These are phyloP conservation scores for Bacidia gigantensis DNA, from an alignment of 495 filamentous ascomycete genomes.

Conservation along the genomic window DNA sequence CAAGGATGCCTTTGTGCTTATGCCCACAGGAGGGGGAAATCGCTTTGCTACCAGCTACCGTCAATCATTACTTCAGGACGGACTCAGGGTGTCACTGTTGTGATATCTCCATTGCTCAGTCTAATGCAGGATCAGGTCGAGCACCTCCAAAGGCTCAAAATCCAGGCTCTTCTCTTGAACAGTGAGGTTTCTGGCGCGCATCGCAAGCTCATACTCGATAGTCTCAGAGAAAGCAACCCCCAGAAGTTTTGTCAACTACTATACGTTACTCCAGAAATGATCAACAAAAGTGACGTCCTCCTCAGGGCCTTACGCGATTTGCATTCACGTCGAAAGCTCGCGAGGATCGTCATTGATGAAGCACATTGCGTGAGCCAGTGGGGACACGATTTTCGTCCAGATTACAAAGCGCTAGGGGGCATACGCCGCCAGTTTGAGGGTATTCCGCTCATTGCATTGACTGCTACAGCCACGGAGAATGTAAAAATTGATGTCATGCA, in stretches of 20 bases:
- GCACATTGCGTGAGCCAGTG: constrained; percentile 98
- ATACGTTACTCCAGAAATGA: constrained; percentile 95
- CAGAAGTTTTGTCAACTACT: constrained; percentile 67
- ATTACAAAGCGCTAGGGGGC: constrained; percentile 76
- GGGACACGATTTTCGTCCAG: constrained; percentile 96
- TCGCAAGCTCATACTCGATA: constrained; percentile 43
- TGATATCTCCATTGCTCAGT: constrained; percentile 87
- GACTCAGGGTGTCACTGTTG: constrained; percentile 77
- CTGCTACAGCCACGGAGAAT: constrained; percentile 85
- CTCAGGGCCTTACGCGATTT: constrained; percentile 46
- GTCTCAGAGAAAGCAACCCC: constrained; percentile 43
- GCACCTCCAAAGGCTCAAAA: constrained; percentile 59
- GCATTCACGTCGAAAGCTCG: constrained; percentile 51
- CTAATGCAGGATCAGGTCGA: constrained; percentile 93
- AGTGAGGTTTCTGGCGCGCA: constrained; percentile 48
- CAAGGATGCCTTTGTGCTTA: constrained; percentile 82
- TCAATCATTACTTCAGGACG: constrained; percentile 69
- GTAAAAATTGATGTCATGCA: constrained; percentile 82
- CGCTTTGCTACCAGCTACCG: constrained; percentile 89
- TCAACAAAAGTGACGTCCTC: constrained; percentile 60
- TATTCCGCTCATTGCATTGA: constrained; percentile 86
- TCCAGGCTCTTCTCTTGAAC: constrained; percentile 65
- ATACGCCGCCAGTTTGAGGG: constrained; percentile 53
- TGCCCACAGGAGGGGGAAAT: constrained; percentile 99
- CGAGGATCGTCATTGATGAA: constrained; percentile 91